Base-by-base conservation (phyloP, 2,329 filamentous ascomycete genomes). In the Septoria linicola region DNA sequence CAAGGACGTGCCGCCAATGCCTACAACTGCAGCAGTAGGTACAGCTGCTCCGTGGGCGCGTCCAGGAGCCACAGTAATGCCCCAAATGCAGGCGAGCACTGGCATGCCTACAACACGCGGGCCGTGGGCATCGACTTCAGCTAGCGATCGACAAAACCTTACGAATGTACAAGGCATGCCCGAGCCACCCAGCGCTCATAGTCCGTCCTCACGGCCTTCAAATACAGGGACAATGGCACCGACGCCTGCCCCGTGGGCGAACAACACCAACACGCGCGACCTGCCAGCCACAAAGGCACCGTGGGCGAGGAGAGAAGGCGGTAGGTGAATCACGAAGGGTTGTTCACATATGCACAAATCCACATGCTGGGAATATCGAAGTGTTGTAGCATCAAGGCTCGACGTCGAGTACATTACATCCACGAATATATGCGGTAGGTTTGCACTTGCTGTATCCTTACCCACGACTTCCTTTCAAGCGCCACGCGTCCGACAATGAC, bases 41-140 rank as follows among this genome's bases (percentile, higher is more conserved):
- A 66, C 61, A 35, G 46, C 55, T 25, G 63, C 63, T 19, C 63
- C 66, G 5, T 66, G 62, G 66, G 57, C 63, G 7, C 59, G 55
- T 23, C 27, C 52, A 16, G 41, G 50, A n/a, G 41, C 49, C n/a
- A 30, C 53, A 23, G 34, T 53, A 13, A 47, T 59, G 43, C 55
- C 60, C 8, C 58, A 59, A 34, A 59, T 60, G 57, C 61, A 61
- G 37, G 49, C 56, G 13, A 56, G 48, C 30, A 65, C 58, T n/a
- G 65, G 63, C 7, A 54, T 65, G 37, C 63, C 66, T 8, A 58
- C 63, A 2, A 62, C 54, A 3, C 54, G 65, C 53, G 64, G 63
- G 17, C 64, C 66, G 10, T 63, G 60, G 63, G 54, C 62, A 23
- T 27, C 36, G 14, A 13, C 14, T 8, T 27, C 27, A 32, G 35